These are phyloP conservation scores for Colletotrichum sp. DNA, from an alignment of 2,329 filamentous ascomycete species.

Conservation along the genomic window DNA sequence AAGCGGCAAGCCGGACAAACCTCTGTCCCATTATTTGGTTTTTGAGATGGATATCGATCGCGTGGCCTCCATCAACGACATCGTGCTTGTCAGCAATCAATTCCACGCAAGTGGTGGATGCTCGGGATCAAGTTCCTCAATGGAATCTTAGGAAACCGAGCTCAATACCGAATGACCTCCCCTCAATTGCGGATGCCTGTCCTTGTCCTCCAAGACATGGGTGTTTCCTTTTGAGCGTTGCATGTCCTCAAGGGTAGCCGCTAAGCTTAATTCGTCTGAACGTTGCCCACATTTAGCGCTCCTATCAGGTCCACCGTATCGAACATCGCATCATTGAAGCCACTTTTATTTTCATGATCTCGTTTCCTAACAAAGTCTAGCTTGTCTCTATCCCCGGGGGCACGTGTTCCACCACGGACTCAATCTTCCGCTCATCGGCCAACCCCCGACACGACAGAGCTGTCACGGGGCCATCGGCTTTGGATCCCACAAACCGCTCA, in stretches of 20 bases:
- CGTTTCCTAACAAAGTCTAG: background rate
- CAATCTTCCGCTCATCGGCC: background rate
- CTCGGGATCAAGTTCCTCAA: background rate
- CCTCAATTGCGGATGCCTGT: background rate
- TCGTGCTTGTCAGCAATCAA: background rate
- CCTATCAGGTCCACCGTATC: background rate
- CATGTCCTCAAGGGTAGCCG: background rate
- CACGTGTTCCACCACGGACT: background rate
- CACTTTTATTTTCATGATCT: background rate
- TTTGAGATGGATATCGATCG: background rate
- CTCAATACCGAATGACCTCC: background rate
- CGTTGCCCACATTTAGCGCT: background rate
- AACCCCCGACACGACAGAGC: background rate
- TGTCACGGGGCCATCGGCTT: background rate
- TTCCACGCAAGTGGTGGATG: background rate
- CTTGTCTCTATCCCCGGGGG: background rate
- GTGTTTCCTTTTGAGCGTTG: background rate
- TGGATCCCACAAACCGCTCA: background rate
- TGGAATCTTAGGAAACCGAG: background rate
- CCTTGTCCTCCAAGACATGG: background rate
- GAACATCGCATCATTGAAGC: background rate
- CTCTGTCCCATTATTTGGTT: background rate
- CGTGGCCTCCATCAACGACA: background rate
- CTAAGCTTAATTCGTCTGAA: conserved; percentile 10
- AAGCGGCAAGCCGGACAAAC: background rate